A percentile compares a stretch with the other conserved stretches of the same genome.
phyloP scores from a whole-genome alignment of 2,329 filamentous ascomycete genomes.

The Sarocladium kiliense region DNA sequence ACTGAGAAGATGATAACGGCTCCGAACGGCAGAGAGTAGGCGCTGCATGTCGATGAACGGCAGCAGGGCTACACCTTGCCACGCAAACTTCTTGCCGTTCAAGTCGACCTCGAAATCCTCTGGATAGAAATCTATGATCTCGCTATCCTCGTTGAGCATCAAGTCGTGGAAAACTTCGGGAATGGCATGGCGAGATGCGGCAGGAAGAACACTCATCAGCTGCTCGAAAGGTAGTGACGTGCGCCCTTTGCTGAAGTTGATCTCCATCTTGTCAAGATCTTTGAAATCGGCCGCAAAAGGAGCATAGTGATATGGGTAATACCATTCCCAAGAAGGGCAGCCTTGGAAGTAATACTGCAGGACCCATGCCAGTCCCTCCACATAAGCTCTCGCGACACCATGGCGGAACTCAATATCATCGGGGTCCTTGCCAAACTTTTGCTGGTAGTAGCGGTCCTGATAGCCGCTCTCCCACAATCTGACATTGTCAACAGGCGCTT shows the following conservation, averaged over 20 bases:
- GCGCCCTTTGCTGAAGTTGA: constrained; percentile 76
- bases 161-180: constrained; percentile 83
- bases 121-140: constrained; percentile 97
- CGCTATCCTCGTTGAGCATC: constrained; percentile 82
- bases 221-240: constrained; percentile 94
- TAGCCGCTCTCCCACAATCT: constrained; percentile 95
- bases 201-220: constrained; percentile 94
- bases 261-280: constrained; percentile 70
- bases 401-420: constrained; percentile 81
- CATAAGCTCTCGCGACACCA: constrained; percentile 84
- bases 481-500: constrained; percentile 72
- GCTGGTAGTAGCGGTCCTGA: constrained; percentile 90
- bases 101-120: constrained; percentile 89
- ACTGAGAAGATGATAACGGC: constrained; percentile 74
- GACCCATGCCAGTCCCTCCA: constrained; percentile 93
- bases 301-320: constrained; percentile 97
- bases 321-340: constrained; percentile 98
- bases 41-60: constrained; percentile 95
- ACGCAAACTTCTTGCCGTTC: constrained; percentile 97
- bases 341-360: constrained; percentile 96
- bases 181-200: constrained; percentile 86
- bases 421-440: constrained; percentile 85
- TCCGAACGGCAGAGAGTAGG: constrained; percentile 74
- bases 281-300: constrained; percentile 96
- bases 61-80: constrained; percentile 90